Base-by-base conservation (phyloP, 495 filamentous ascomycete genomes). In the Glonium stellatum region DNA sequence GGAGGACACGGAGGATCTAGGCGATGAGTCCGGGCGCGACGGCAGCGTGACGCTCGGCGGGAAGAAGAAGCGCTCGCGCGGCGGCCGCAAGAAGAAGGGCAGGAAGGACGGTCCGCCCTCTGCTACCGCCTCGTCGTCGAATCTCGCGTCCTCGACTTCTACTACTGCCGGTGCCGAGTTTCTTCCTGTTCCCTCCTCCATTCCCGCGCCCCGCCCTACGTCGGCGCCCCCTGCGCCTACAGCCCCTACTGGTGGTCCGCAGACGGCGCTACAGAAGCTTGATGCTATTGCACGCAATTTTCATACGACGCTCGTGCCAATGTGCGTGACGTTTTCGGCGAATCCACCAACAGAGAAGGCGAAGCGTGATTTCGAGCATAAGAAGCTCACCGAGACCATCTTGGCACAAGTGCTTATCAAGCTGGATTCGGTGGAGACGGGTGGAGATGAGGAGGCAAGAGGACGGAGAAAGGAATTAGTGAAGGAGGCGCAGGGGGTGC, bases 311-410 rank as follows among this genome's bases (percentile, higher is more conserved):
- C 78, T 92, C 56, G 63, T 86, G 6, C 90, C 90, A 1, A 72
- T 83, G 10, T 89, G 85, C 62, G 73, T 82, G 0, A 70, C 80
- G 36, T 97, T 86, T 71, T 77, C 82, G 23, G 67, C 76, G 0
- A 66, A 78, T 19, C 85, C 92, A 13, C 93, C 93, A 0, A 66
- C 65, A 3, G 90, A 97, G 23, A 64, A 71, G 19, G 86, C 87
- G 71, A 85, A 86, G 74, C 77, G 83, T 42, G 82, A 83, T 19
- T 87, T 88, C 42, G 87, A 92, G 63, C 85, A 97, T 61, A 85
- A 87, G 71, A 87, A 82, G 70, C 68, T 97, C 36, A 85, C 81
- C 27, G 93, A 97, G 77, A 89, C 84, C 4, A 86, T 96, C 55
- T 75, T 97, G 77, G 79, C 83, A 53, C 88, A 96, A 69, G 80